Percentiles rank a stretch among this genome's conserved stretches.
Evolutionary conservation across 2,329 filamentous ascomycete species (phyloP).

Genomic region (Hirsutella thompsonii): DNA sequence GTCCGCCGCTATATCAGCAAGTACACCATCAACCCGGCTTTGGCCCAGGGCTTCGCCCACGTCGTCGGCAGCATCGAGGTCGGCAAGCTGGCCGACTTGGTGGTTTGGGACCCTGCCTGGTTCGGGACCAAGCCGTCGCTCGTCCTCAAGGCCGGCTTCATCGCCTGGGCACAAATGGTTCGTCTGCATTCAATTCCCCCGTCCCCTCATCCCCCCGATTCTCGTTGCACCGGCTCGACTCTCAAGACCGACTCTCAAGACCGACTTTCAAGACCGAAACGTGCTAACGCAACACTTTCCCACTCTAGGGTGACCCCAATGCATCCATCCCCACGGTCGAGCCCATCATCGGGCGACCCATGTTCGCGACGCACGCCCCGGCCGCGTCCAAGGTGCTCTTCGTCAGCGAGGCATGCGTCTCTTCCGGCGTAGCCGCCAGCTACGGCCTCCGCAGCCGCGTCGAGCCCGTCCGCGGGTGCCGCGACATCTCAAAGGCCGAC

Average conservation of each 20-base stretch:
- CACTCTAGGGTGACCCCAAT: slow-evolving; percentile 57
- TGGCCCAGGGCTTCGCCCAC: slow-evolving; percentile 83
- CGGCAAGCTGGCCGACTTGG: slow-evolving; percentile 80
- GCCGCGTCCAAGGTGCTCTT: slow-evolving; percentile 60
- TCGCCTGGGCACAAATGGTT: slow-evolving; percentile 75
- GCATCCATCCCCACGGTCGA: slow-evolving; percentile 80
- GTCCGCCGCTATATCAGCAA: slow-evolving; percentile 91
- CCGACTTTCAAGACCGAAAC: no score
- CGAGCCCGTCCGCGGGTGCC: slow-evolving; percentile 66
- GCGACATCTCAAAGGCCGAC: slow-evolving; percentile 65
- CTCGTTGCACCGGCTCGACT: neutral
- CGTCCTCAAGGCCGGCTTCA: slow-evolving; percentile 80
- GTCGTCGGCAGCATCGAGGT: slow-evolving; percentile 77
- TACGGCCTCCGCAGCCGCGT: slow-evolving; percentile 72
- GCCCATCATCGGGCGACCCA: slow-evolving; percentile 69
- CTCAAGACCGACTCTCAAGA: no score
- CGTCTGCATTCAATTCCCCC: slow-evolving; percentile 9
- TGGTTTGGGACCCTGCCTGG: slow-evolving; percentile 72
- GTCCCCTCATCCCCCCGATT: neutral
- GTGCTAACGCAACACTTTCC: neutral
- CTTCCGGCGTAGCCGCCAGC: slow-evolving; percentile 49
- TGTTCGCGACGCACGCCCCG: slow-evolving; percentile 70
- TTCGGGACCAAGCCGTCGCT: slow-evolving; percentile 78
- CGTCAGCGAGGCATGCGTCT: slow-evolving; percentile 62
- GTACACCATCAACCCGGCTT: slow-evolving; percentile 89